Conservation (phyloP, 192 early-diverging fungal genomes). For the Coemansia sp. region DNA sequence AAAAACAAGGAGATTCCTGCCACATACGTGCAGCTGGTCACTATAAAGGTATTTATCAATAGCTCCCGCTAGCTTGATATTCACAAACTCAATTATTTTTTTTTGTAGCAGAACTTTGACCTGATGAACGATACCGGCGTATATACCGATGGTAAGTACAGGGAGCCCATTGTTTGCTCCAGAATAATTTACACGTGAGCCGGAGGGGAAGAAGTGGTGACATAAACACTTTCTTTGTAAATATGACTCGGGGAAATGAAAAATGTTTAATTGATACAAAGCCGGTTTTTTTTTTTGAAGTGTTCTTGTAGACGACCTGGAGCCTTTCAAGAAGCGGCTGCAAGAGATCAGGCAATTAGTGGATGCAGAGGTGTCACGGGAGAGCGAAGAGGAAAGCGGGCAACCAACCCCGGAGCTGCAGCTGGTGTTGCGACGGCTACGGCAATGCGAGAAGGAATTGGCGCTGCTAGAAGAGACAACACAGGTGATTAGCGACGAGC, state of each 20-base stretch:
- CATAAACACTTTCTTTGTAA: slow-evolving; percentile 5
- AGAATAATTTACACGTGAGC: slow-evolving; percentile 8
- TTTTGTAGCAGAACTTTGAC: slow-evolving; percentile 60
- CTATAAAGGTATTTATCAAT: slow-evolving; percentile 58
- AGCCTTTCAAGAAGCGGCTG: slow-evolving; percentile 61
- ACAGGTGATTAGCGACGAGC: slow-evolving; percentile 63
- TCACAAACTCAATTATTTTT: neutral
- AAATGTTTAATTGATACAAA: neutral
- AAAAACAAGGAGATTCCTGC: slow-evolving; percentile 76
- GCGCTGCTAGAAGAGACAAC: slow-evolving; percentile 55
- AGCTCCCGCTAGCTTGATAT: too few species aligned
- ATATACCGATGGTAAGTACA: slow-evolving; percentile 58
- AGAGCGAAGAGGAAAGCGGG: neutral
- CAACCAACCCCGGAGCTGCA: slow-evolving; percentile 28
- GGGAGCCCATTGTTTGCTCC: neutral
- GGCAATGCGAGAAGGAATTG: slow-evolving; percentile 52
- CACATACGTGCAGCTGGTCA: slow-evolving; percentile 71
- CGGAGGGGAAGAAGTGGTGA: neutral
- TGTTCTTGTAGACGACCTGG: slow-evolving; percentile 53
- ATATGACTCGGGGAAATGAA: slow-evolving; percentile 6
- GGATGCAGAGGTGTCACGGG: slow-evolving; percentile 20
- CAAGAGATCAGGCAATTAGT: slow-evolving; percentile 61
- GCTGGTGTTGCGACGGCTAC: slow-evolving; percentile 44
- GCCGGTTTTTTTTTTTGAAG: slow-evolving; percentile 3
- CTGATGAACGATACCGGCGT: slow-evolving; percentile 59